A percentile compares a stretch with the other conserved stretches of the same genome.
Evolutionary conservation across 176 grass and related monocot genomes (phyloP).

Genomic region (Aegilops sharonensis): DNA sequence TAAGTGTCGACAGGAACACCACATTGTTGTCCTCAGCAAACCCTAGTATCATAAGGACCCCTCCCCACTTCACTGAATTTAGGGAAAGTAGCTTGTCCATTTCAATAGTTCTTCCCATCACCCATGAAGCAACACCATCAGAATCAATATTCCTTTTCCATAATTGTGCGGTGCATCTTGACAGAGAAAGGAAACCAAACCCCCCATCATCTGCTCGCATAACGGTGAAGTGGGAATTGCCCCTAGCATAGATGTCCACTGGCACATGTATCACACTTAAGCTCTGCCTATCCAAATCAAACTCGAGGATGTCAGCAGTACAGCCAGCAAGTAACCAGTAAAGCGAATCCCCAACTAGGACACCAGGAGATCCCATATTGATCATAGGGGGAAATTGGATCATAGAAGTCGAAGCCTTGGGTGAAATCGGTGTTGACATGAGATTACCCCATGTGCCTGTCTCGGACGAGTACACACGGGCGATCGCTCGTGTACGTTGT

Average conservation of each 20-base stretch:
- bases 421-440: not conserved
- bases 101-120: not conserved
- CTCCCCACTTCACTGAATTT: not conserved
- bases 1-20: not conserved
- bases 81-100: not conserved
- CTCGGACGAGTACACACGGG: not conserved
- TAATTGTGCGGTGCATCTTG: not conserved
- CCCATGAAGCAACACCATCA: conserved; percentile 15
- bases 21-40: not conserved
- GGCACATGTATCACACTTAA: too few relatives aligned
- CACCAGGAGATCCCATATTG: too few relatives aligned
- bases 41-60: not conserved
- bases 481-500: not conserved
- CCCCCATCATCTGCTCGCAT: too few relatives aligned
- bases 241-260: too few relatives aligned
- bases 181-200: too few relatives aligned
- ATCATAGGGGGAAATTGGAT: too few relatives aligned
- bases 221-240: too few relatives aligned
- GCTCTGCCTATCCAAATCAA: too few relatives aligned
- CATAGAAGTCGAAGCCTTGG: too few relatives aligned
- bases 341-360: too few relatives aligned
- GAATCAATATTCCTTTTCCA: not conserved
- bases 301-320: too few relatives aligned
- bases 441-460: not conserved
- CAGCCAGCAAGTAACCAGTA: too few relatives aligned